Evolutionary conservation across 177 flowering plant species (phyloP), one percentile per base, ranked within the genome.

Genomic region (Vitis hybrid): DNA sequence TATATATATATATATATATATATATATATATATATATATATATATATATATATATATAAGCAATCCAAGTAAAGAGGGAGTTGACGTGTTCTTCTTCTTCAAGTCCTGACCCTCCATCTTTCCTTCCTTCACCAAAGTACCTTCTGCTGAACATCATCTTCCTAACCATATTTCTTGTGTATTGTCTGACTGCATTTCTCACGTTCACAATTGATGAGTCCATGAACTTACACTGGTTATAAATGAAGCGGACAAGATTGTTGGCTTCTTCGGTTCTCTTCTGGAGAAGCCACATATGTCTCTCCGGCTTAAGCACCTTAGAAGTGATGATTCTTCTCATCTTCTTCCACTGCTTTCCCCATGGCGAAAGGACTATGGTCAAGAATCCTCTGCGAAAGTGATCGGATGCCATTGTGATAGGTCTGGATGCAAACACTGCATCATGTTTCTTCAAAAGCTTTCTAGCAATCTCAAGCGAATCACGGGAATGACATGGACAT

Each of bases 401-500:
- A 17, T 75, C 73, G 0, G 83, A 60, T 0, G 80, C 77, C 77
- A 86, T 70, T 0, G 78, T 68, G 3, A 52, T 4, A 0, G 92
- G 90, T 56, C 91, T 73, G 0, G 83, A 74, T 0, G 83, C 72
- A 35, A 84, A 86, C 1, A 63, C 30, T 0, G 82, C 75, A 51
- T 88, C 91, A 2, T 83, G 73, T 48, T 78, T 74, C 64, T 74
- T 83, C 58, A 88, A 67, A 62, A 88, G 76, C 32, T 88, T 85
- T 0, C 72, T 69, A 0, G 70, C 81, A n/a, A 88, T 70, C 58
- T 77, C 71, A 2, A 88, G 91, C 21, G 76, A 78, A 65, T 84
- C 0, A 88, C 90, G 1, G 84, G 73, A 21, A 86, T 76, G 1
- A 87, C 70, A 73, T 86, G 81, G 17, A 59, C 60, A 4, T 70